phyloP scores from a whole-genome alignment of 441 rosid species.

The Populus hybrid region DNA sequence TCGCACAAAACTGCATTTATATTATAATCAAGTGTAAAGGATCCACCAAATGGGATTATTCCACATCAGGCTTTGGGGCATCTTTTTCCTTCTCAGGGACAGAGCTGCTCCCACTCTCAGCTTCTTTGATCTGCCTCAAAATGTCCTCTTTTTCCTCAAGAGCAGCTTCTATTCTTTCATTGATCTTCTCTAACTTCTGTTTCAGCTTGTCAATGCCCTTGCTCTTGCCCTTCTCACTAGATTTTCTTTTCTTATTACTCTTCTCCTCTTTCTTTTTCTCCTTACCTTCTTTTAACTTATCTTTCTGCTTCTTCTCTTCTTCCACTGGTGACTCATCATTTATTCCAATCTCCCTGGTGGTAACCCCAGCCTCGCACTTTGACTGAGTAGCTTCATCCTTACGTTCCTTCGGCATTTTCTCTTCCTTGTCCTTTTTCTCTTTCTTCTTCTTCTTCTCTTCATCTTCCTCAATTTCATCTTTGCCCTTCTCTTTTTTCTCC shows the following conservation, averaged over 20 bases:
- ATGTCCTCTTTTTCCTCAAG: conserved; percentile 45
- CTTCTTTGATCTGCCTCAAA: conserved; percentile 56
- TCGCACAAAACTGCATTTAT: background rate
- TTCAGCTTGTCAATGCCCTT: conserved; percentile 46
- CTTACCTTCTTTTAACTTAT: background rate
- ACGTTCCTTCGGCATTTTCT: conserved; percentile 8
- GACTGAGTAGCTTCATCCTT: conserved; percentile 22
- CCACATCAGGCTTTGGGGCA: conserved; percentile 2
- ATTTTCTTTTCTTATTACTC: conserved; percentile 29
- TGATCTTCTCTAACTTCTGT: conserved; percentile 51
- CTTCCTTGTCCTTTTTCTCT: conserved; percentile 1
- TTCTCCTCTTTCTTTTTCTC: conserved; percentile 17
- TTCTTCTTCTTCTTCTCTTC: conserved; percentile 13
- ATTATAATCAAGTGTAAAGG: background rate
- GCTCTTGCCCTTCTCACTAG: conserved; percentile 33
- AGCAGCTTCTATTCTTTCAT: conserved; percentile 52
- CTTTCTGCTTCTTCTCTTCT: conserved; percentile 17
- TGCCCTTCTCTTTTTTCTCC: conserved; percentile 10
- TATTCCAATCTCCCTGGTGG: conserved; percentile 28
- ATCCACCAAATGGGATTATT: background rate
- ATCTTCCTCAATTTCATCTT: conserved; percentile 12
- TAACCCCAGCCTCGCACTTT: conserved; percentile 20
- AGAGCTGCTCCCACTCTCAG: conserved; percentile 27
- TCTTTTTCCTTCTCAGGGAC: conserved; percentile 18
- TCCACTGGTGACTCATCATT: conserved; percentile 17